Evolutionary conservation across 805 yeast genomes (phyloP).

Genomic region (Wickerhamiella hasegawae): DNA sequence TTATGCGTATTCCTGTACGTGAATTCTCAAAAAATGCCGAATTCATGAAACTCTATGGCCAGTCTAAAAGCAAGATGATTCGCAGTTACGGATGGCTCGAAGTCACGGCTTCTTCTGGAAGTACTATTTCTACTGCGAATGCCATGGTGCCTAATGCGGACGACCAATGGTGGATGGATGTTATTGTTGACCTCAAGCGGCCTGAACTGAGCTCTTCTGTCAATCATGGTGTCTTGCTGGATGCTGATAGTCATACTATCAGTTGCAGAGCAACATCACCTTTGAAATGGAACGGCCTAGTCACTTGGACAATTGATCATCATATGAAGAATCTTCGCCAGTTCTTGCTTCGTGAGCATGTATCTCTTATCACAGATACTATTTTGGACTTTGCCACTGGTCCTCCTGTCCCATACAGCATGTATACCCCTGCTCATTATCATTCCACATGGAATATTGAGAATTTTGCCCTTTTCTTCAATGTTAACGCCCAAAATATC

Average conservation of each 20-base stretch:
- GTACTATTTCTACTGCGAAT: constrained; percentile 31
- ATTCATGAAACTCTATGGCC: no score
- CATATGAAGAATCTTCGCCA: constrained; percentile 36
- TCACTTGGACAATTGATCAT: constrained; percentile 49
- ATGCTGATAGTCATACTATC: constrained; percentile 41
- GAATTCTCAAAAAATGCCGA: constrained; percentile 48
- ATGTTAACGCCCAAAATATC: constrained; percentile 77
- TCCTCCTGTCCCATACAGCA: constrained; percentile 45
- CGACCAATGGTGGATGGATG: constrained; percentile 38
- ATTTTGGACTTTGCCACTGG: constrained; percentile 65
- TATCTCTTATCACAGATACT: constrained; percentile 54
- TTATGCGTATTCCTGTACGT: constrained; percentile 64
- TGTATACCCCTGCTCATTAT: constrained; percentile 59
- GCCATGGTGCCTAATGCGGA: constrained; percentile 23
- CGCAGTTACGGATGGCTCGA: constrained; percentile 76
- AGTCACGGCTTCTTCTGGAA: constrained; percentile 37
- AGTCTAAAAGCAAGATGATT: neutral
- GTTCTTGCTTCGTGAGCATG: constrained; percentile 70
- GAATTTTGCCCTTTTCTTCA: constrained; percentile 47
- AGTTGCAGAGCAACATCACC: constrained; percentile 53
- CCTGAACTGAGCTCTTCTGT: constrained; percentile 69
- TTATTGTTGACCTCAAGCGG: constrained; percentile 30
- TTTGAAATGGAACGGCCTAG: constrained; percentile 64
- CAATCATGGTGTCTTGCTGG: constrained; percentile 67
- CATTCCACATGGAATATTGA: constrained; percentile 40